Percentiles rank a stretch among this genome's conserved stretches.
phyloP scores from a whole-genome alignment of 306 rosid genomes.

The Sophora flavescens region DNA sequence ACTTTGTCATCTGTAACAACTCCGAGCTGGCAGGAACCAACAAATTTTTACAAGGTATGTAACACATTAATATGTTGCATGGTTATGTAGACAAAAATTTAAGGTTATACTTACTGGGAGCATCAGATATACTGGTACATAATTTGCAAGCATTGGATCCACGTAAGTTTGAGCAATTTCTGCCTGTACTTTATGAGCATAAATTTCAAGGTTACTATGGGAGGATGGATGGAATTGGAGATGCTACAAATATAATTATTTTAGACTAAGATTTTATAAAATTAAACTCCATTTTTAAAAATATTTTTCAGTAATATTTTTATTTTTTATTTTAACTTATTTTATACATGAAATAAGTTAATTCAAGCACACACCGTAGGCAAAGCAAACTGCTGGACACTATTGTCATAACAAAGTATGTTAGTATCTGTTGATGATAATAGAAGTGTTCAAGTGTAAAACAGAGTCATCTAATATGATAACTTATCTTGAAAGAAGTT shows the following conservation, averaged over 20 bases:
- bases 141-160: constrained; percentile 71
- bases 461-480: neutral
- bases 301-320: too few species aligned
- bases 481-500: too few species aligned
- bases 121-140: constrained; percentile 89
- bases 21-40: constrained; percentile 61
- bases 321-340: too few species aligned
- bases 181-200: constrained; percentile 58
- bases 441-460: neutral
- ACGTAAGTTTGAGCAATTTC: constrained; percentile 17
- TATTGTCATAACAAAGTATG: too few species aligned
- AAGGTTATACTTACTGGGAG: constrained; percentile 76
- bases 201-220: constrained; percentile 11
- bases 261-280: too few species aligned
- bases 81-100: neutral
- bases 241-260: neutral
- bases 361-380: too few species aligned
- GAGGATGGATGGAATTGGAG: constrained; percentile 20
- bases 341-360: neutral
- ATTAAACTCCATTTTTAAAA: too few species aligned
- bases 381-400: neutral
- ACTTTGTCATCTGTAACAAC: constrained; percentile 67
- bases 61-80: constrained; percentile 1
- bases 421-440: neutral
- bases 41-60: constrained; percentile 5